These are phyloP conservation scores for Zygosaccharomyces bisporus DNA, from an alignment of 805 yeast genomes.

Conservation along the genomic window DNA sequence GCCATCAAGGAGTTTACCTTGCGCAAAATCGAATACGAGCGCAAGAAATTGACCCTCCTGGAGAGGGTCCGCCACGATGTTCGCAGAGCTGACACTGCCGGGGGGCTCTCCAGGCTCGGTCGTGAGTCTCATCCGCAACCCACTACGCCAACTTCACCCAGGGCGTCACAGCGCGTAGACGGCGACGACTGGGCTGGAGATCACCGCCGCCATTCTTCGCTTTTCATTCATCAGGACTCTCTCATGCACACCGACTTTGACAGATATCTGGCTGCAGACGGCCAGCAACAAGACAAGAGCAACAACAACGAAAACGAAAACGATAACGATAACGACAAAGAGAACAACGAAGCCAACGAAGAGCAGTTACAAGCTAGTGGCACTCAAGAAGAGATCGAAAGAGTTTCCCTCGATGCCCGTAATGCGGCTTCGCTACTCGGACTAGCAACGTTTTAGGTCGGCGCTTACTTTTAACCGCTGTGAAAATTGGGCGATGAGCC, in stretches of 20 bases:
- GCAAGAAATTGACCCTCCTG: conserved; percentile 70
- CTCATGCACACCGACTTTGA: conserved; percentile 30
- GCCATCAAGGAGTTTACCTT: conserved; percentile 58
- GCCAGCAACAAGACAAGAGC: conserved; percentile 17
- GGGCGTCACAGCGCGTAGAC: conserved; percentile 43
- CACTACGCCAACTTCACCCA: conserved; percentile 7
- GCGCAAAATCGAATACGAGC: conserved; percentile 77
- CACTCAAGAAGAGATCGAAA: not conserved
- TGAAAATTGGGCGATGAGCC: not conserved
- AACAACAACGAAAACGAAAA: not conserved
- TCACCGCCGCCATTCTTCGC: conserved; percentile 31
- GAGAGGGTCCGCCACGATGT: conserved; percentile 70
- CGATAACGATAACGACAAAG: no score
- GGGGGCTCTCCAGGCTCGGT: conserved; percentile 82
- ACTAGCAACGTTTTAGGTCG: conserved; percentile 56
- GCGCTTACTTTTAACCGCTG: conserved; percentile 3
- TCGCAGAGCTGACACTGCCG: conserved; percentile 66
- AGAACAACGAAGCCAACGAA: not conserved
- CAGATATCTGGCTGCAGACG: conserved; percentile 21
- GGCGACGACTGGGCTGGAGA: conserved; percentile 65
- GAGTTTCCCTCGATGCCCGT: conserved; percentile 59
- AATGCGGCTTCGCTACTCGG: conserved; percentile 82
- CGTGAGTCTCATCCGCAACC: conserved; percentile 29
- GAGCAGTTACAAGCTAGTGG: conserved; percentile 3
- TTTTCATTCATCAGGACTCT: conserved; percentile 14